Conservation (phyloP, 1,139 yeast species). For the Saccharomycopsis hybrid region DNA sequence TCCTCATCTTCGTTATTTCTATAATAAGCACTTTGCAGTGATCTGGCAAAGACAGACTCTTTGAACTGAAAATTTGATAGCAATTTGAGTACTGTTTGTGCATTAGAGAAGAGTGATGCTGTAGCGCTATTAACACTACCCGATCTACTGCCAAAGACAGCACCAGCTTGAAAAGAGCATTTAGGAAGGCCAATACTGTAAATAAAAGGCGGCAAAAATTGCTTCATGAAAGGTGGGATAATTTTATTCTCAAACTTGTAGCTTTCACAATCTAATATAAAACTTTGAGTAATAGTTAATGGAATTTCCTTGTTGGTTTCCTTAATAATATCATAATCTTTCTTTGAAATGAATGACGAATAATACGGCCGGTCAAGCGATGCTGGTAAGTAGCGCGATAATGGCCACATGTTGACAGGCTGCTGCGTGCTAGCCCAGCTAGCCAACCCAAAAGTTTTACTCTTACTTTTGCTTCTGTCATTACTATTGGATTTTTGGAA, state of each 20-base stretch:
- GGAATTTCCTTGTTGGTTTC: background rate
- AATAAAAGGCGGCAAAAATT: conserved; percentile 22
- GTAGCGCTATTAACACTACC: background rate
- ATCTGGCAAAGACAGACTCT: conserved; percentile 8
- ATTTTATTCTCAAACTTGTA: conserved; percentile 8
- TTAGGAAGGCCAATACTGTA: conserved; percentile 9
- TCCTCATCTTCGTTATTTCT: too few relatives aligned
- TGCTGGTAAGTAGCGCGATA: background rate
- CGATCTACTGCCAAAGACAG: background rate
- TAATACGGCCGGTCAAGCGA: too few relatives aligned
- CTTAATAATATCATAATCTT: too few relatives aligned
- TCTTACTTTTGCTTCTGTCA: too few relatives aligned
- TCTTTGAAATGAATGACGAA: too few relatives aligned
- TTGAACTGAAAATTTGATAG: conserved; percentile 18
- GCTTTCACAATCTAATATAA: conserved; percentile 22
- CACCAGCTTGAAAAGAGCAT: background rate
- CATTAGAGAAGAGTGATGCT: background rate
- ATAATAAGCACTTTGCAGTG: too few relatives aligned
- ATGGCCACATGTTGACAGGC: background rate
- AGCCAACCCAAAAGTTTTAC: too few relatives aligned
- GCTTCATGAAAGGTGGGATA: conserved; percentile 23
- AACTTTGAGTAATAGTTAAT: conserved; percentile 20
- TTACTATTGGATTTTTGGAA: background rate
- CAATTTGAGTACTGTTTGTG: background rate
- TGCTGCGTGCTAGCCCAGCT: too few relatives aligned